Base-by-base conservation (phyloP, 2,329 filamentous ascomycete genomes). In the Neofusicoccum cordaticola region DNA sequence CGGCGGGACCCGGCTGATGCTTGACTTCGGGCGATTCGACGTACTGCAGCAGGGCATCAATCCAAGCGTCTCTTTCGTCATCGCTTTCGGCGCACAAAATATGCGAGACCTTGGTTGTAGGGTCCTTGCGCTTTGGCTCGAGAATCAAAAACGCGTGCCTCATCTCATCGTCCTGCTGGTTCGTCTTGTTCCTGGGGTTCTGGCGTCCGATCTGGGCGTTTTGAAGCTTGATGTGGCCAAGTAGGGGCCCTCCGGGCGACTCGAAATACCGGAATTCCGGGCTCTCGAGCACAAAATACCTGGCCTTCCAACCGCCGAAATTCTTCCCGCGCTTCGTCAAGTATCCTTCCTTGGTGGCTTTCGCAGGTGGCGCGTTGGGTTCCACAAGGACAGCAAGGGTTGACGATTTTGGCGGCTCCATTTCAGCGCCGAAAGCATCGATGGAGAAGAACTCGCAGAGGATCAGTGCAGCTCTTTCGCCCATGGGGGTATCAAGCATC, bases 251-350 rank as follows among this genome's bases (percentile, higher is more conserved):
- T 56, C 94, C 93, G 2, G 92, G 93, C 1, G 90, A 87, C 77
- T 99, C 95, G 71, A 91, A 98, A 75, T 99, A 99, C 71, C 90
- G 93, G 71, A 99, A 80, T 65, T 89, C 83, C 4, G 89, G 85
- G 9, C 88, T 88, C 70, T 91, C 86, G 3, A 91, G 80, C 13
- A 89, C 83, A 71, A 91, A 91, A 71, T 87, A 90, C 65, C 88
- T 81, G 11, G 93, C 93, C 78, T 99, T 99, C 95, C 95, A 99
- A 56, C 95, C 95, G 60, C 95, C 95, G 79, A 99, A 99, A 73
- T 98, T 98, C 83, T 99, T 99, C 56, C 95, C 95, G 70, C 91
- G 87, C 81, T 99, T 99, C 1, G 95, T 98, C 57, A 99, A 81
- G 76, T 98, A 99, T 8, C 95, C 95, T 73, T 89, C 93, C 73